Evolutionary conservation across 1,284 basidiomycete genomes (phyloP).

Genomic region (Cryptococcus sp.): DNA sequence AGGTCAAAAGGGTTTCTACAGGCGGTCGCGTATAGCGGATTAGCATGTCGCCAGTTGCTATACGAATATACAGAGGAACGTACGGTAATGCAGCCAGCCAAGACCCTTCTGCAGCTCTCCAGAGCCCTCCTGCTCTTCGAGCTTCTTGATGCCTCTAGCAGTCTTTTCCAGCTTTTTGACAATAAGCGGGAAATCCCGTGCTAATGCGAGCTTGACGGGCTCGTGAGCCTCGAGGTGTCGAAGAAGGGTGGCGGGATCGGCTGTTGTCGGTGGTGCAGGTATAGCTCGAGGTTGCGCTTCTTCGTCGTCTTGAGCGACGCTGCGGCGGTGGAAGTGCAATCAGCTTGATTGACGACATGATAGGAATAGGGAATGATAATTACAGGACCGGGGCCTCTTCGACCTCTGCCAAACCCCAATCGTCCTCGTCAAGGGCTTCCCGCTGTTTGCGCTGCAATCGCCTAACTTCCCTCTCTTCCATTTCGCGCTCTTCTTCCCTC

Average conservation of each 20-base stretch:
- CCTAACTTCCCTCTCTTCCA: conserved; percentile 85
- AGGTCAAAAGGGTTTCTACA: conserved; percentile 82
- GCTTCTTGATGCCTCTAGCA: conserved; percentile 45
- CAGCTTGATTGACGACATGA: neutral
- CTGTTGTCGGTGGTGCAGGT: conserved; percentile 32
- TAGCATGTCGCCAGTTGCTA: neutral
- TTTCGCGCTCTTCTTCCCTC: conserved; percentile 76
- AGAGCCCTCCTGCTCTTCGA: conserved; percentile 35
- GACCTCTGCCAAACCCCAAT: conserved; percentile 78
- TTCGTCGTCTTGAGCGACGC: conserved; percentile 2
- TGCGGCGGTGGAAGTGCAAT: neutral
- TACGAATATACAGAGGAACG: conserved; percentile 16
- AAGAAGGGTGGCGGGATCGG: conserved; percentile 59
- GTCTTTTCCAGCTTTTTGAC: conserved; percentile 52
- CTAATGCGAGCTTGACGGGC: conserved; percentile 67
- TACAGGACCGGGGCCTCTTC: conserved; percentile 53
- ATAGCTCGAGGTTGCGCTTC: conserved; percentile 7
- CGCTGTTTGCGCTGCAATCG: conserved; percentile 75
- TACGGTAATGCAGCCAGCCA: conserved; percentile 55
- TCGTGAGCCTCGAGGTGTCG: conserved; percentile 75
- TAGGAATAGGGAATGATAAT: neutral
- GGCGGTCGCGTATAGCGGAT: neutral
- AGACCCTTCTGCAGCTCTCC: conserved; percentile 49
- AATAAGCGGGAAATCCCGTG: conserved; percentile 57
- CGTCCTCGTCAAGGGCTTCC: conserved; percentile 68